Percentiles rank a stretch among this genome's conserved stretches.
These are phyloP conservation scores for Mycena floridula DNA, from an alignment of 768 basidiomycete species.

Conservation along the genomic window DNA sequence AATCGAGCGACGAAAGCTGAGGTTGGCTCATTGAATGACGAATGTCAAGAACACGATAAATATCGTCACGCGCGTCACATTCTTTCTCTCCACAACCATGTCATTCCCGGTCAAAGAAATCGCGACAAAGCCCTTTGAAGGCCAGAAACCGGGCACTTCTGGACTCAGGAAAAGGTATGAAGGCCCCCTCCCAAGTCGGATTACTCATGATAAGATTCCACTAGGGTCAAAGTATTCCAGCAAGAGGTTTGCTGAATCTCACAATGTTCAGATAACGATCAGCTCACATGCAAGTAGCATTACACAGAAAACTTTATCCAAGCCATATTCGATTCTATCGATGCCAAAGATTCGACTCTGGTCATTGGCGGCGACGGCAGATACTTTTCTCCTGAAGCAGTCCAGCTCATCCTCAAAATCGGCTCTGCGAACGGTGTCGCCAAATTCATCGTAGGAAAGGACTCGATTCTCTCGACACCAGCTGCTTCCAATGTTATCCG, in stretches of 20 bases:
- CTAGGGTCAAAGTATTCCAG: constrained; percentile 96
- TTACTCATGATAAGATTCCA: constrained; percentile 8
- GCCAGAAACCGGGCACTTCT: constrained; percentile 97
- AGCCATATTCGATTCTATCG: constrained; percentile 87
- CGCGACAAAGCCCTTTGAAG: constrained; percentile 80
- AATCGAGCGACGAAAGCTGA: constrained; percentile 43
- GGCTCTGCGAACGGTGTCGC: constrained; percentile 90
- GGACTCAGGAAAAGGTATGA: constrained; percentile 90
- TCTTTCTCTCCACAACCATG: constrained; percentile 22
- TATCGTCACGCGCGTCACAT: not conserved
- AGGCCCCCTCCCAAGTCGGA: constrained; percentile 5
- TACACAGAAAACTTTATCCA: constrained; percentile 99
- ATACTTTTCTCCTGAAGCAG: constrained; percentile 79
- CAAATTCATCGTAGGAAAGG: constrained; percentile 88
- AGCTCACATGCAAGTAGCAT: constrained; percentile 44
- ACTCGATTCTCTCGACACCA: constrained; percentile 92
- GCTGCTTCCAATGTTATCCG: constrained; percentile 95
- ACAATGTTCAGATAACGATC: not conserved
- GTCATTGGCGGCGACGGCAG: constrained; percentile 98
- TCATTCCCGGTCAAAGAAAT: constrained; percentile 57
- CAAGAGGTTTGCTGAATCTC: constrained; percentile 61
- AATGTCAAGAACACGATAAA: too few relatives aligned
- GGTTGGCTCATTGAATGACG: not conserved
- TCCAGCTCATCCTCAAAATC: constrained; percentile 90
- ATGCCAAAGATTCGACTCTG: constrained; percentile 71